Base-by-base conservation (phyloP, 768 basidiomycete genomes). In the Strobilomyces echinocephalus region DNA sequence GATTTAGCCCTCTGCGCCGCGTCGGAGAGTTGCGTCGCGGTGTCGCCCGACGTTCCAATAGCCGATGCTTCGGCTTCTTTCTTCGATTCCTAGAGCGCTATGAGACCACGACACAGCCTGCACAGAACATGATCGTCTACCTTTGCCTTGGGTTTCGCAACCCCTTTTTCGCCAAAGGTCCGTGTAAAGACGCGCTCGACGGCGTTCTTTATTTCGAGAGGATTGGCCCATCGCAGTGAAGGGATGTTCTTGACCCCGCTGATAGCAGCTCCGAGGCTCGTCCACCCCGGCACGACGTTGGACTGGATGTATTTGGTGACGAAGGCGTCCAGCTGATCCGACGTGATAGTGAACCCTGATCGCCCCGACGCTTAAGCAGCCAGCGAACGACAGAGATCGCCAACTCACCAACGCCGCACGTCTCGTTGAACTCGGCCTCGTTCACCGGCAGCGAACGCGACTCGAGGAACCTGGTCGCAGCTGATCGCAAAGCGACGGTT, bases 331-430 rank as follows among this genome's bases (percentile, higher is more conserved):
- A 98, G 73, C 55, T 91, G 81, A 41, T 78, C 80, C 0, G 82
- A 59, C 0, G 87, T 82, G 53, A 97, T 87, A 51, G 75, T 81
- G 70, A 95, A 88, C 15, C 91, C 95, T 97, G 28, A 52, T 56
- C 18, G 8, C 39, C n/a, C 49, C 28, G n/a, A 26, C 52, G n/a
- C 57, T 46, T 49, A 28, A 40, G 38, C 50, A 30, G 41, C 38
- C 33, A 44, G 36, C n/a, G 36, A 8, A 36, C 12, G 28, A 31
- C 8, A 20, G 31, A 45, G 46, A 44, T 36, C 8, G 40, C 30
- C 36, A 12, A 71, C 91, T 61, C 56, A 93, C 95, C 95, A 54
- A 97, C 85, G 57, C 95, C 95, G 66, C 91, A 93, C 11, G 81
- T 75, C 57, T 78, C 74, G 63, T 94, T 79, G 63, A 97, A 95